Conservation (phyloP, 1,284 basidiomycete genomes). For the Polyporus tsugae region DNA sequence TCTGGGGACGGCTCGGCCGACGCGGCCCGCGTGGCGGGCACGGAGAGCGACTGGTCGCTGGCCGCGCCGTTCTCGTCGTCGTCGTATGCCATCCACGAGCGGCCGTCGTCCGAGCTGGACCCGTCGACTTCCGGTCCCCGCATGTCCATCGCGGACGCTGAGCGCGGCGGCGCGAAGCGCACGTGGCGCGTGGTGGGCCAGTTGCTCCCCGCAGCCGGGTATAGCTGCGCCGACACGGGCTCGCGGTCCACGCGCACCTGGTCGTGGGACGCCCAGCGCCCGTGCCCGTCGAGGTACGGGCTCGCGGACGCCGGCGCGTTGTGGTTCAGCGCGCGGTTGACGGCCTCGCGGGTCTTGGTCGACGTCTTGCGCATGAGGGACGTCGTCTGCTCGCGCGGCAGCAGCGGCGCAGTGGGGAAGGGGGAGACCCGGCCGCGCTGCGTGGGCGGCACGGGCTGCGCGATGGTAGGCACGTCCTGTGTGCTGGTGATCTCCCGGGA, state of each 20-base stretch:
- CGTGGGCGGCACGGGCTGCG: conserved; percentile 42
- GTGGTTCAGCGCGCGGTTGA: conserved; percentile 21
- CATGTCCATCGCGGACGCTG: conserved; percentile 34
- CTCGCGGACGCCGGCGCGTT: conserved; percentile 23
- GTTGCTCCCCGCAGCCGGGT: background rate
- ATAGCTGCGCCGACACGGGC: conserved; percentile 18
- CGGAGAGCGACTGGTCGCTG: conserved; percentile 24
- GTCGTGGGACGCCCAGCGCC: conserved; percentile 24
- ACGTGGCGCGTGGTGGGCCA: conserved; percentile 17
- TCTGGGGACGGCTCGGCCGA: conserved; percentile 32
- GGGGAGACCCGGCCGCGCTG: conserved; percentile 58
- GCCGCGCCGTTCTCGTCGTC: conserved; percentile 30
- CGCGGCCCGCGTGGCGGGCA: conserved; percentile 23
- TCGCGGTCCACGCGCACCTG: background rate
- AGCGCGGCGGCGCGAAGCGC: conserved; percentile 39
- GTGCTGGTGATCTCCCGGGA: conserved; percentile 23
- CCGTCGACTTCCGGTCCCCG: conserved; percentile 25
- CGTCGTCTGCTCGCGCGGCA: conserved; percentile 38
- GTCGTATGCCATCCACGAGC: conserved; percentile 34
- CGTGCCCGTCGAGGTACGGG: conserved; percentile 23
- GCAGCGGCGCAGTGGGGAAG: conserved; percentile 55
- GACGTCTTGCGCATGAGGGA: conserved; percentile 37
- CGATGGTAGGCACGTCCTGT: conserved; percentile 33
- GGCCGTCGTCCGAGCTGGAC: conserved; percentile 31
- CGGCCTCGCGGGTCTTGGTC: conserved; percentile 30